phyloP scores from a whole-genome alignment of 2,329 filamentous ascomycete genomes.

The Apiospora koreana region DNA sequence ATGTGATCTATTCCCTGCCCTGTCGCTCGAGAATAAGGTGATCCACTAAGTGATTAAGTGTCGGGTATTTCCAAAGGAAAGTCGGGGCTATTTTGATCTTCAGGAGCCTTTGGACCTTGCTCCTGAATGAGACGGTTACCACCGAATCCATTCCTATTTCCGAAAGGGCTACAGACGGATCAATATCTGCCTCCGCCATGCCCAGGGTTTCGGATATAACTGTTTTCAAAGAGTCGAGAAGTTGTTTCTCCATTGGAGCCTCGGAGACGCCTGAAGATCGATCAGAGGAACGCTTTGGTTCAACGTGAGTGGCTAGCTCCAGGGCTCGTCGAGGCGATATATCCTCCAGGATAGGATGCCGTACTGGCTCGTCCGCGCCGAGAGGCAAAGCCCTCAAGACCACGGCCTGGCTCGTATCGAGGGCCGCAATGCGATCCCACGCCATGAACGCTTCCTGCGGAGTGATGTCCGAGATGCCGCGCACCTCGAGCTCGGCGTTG shows the following conservation, averaged over 20 bases:
- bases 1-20: no score
- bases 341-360: conserved; percentile 29
- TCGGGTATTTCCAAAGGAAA: conserved; percentile 41
- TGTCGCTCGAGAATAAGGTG: neutral
- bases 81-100: conserved; percentile 40
- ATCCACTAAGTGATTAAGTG: conserved; percentile 36
- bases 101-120: conserved; percentile 35
- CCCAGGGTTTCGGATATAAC: conserved; percentile 42
- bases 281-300: no score
- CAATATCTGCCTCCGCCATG: conserved; percentile 33
- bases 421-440: conserved; percentile 38
- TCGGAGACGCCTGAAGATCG: no score
- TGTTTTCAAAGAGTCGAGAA: conserved; percentile 42
- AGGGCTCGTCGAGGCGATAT: no score
- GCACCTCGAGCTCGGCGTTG: conserved; percentile 39
- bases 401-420: conserved; percentile 39
- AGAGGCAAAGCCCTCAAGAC: conserved; percentile 34
- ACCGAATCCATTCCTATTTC: conserved; percentile 42
- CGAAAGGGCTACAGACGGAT: conserved; percentile 32
- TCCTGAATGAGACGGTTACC: conserved; percentile 37
- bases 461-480: conserved; percentile 44
- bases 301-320: no score
- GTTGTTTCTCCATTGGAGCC: no score
- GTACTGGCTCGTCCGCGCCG: conserved; percentile 31
- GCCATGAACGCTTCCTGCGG: conserved; percentile 42